Evolutionary conservation across 257 asterid species (phyloP).

Genomic region (Solanum appendiculatum): DNA sequence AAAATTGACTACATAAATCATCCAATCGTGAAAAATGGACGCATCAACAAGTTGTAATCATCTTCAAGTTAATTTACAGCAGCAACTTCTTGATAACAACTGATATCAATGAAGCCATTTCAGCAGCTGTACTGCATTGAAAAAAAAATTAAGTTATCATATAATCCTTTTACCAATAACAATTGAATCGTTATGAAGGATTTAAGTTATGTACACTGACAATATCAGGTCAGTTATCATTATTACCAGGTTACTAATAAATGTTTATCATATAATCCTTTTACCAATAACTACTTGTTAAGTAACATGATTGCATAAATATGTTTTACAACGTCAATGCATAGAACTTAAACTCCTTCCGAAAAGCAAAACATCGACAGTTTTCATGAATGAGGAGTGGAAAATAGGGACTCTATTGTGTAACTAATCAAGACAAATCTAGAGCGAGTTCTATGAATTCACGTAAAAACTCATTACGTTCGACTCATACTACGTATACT

Average conservation of each 20-base stretch:
- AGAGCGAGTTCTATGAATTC: not conserved
- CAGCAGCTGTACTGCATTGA: no score
- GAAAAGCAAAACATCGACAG: not conserved
- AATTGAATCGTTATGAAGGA: not conserved
- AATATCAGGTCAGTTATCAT: not conserved
- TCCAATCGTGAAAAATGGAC: not conserved
- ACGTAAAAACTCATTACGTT: not conserved
- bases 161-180: no score
- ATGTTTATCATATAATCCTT: no score
- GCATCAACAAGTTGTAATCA: not conserved
- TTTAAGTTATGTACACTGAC: not conserved
- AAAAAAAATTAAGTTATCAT: no score
- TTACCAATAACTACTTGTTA: not conserved
- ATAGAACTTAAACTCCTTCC: not conserved
- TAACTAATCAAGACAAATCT: not conserved
- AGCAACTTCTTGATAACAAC: not conserved
- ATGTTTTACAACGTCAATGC: not conserved
- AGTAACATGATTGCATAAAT: not conserved
- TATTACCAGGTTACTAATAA: not conserved
- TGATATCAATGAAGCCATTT: not conserved
- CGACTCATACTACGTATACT: not conserved
- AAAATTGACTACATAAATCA: not conserved
- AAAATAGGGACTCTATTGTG: not conserved
- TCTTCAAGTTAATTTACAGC: not conserved
- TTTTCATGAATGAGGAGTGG: not conserved